phyloP scores from a whole-genome alignment of 108 stramenopile species.

The Cyclostephanos invisitatus region DNA sequence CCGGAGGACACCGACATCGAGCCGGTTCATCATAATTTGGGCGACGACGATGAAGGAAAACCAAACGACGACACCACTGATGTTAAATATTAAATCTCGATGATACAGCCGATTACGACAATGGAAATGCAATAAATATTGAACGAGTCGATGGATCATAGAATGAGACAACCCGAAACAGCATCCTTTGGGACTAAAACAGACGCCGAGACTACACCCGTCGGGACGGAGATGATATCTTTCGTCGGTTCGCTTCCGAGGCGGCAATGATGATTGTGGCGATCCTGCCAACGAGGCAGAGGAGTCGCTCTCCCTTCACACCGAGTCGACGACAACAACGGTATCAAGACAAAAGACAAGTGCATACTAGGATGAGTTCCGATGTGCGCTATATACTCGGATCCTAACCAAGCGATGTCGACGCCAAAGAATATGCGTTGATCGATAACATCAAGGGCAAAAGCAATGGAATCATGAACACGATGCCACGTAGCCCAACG shows the following conservation, averaged over 20 bases:
- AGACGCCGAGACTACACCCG: not conserved
- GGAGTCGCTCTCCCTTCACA: not conserved
- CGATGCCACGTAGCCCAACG: not conserved
- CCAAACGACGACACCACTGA: too few species aligned
- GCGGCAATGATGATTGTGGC: not conserved
- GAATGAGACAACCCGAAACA: not conserved
- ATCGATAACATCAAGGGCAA: not conserved
- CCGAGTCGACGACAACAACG: not conserved
- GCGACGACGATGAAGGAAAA: too few species aligned
- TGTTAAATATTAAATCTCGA: too few species aligned
- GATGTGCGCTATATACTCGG: not conserved
- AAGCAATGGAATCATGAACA: not conserved
- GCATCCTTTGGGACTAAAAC: not conserved
- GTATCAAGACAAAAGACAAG: not conserved
- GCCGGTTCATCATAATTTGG: not conserved
- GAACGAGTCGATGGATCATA: not conserved
- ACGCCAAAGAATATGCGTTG: not conserved
- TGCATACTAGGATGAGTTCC: not conserved
- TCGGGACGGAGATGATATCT: not conserved
- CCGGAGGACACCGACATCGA: not conserved
- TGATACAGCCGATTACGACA: not conserved
- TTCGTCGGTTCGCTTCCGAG: not conserved
- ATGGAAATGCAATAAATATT: not conserved
- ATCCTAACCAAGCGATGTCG: not conserved
- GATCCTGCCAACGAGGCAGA: not conserved